These are phyloP conservation scores for Bassia scoparia DNA, from an alignment of 148 eudicot genomes.

Conservation along the genomic window DNA sequence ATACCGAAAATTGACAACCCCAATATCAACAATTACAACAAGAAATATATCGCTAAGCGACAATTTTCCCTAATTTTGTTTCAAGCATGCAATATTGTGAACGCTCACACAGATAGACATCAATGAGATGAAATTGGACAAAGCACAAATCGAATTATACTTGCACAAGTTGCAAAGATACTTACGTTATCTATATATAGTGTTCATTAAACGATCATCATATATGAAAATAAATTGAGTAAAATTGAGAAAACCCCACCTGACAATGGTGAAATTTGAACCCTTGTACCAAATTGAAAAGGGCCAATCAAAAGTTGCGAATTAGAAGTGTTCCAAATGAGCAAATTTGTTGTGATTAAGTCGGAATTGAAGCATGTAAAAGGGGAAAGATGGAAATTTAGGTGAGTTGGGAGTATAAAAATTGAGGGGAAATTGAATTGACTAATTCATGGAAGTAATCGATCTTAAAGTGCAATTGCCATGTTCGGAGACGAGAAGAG, in stretches of 20 bases:
- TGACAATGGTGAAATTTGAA: background rate
- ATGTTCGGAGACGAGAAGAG: background rate
- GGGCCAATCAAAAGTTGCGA: background rate
- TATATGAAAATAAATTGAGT: background rate
- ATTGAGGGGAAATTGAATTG: constrained; percentile 1
- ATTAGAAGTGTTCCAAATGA: background rate
- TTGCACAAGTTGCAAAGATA: background rate
- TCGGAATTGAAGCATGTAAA: no score
- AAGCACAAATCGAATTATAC: no score
- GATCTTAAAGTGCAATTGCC: constrained; percentile 2
- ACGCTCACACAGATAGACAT: background rate
- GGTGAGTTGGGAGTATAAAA: no score
- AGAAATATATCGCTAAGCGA: background rate
- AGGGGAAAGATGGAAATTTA: no score
- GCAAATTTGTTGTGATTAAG: no score
- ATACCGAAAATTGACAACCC: background rate
- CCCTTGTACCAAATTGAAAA: background rate
- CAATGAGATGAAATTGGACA: background rate
- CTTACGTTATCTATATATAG: background rate
- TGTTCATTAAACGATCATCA: no score
- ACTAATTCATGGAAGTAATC: constrained; percentile 11
- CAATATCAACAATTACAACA: background rate
- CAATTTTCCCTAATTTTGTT: background rate
- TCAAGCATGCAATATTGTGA: background rate
- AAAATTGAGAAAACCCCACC: constrained; percentile 14